Evolutionary conservation across 257 asterid species (phyloP).

Genomic region (Orobanche coerulescens): DNA sequence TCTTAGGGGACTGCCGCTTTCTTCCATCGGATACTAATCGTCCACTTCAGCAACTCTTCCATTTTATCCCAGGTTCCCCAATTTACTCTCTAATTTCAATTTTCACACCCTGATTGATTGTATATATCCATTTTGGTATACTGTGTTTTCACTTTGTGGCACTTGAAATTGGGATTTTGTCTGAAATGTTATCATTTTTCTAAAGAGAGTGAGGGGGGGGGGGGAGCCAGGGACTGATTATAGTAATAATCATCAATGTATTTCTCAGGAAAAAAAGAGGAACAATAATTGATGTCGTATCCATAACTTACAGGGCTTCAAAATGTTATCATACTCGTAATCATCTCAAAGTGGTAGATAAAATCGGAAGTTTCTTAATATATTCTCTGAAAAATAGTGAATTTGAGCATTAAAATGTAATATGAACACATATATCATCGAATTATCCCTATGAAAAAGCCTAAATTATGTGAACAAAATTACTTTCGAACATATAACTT

Average conservation of each 20-base stretch:
- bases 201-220: neutral
- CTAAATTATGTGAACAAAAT: too few relatives aligned
- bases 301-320: too few relatives aligned
- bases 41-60: conserved; percentile 44
- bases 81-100: neutral
- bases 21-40: conserved; percentile 30
- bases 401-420: too few relatives aligned
- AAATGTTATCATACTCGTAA: too few relatives aligned
- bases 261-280: too few relatives aligned
- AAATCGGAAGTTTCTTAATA: too few relatives aligned
- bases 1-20: conserved; percentile 57
- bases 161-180: neutral
- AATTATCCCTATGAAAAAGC: too few relatives aligned
- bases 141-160: neutral
- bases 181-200: neutral
- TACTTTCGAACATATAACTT: too few relatives aligned
- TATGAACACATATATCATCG: too few relatives aligned
- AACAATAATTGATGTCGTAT: too few relatives aligned
- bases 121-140: neutral
- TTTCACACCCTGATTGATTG: neutral
- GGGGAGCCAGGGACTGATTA: neutral
- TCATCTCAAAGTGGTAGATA: too few relatives aligned
- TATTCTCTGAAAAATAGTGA: too few relatives aligned
- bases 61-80: conserved; percentile 43
- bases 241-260: neutral